Conservation (phyloP, 306 rosid genomes). For the Pyrus pyrifolia region DNA sequence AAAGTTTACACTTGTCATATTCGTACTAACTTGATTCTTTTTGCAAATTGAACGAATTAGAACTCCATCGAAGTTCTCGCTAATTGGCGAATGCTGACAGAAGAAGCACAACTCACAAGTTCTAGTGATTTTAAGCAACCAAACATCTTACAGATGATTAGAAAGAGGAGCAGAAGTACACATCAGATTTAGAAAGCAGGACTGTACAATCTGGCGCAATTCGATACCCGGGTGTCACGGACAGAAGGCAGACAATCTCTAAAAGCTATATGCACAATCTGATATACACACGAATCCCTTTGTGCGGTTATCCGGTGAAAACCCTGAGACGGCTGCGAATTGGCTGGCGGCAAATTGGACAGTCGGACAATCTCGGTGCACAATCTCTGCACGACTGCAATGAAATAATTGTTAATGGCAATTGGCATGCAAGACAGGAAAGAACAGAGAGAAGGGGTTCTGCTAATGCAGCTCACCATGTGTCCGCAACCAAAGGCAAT, state of each 20-base stretch:
- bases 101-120: background rate
- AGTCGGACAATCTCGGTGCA: constrained; percentile 50
- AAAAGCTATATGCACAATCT: background rate
- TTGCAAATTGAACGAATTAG: background rate
- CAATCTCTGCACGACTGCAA: constrained; percentile 80
- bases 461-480: constrained; percentile 53
- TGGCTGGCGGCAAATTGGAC: constrained; percentile 72
- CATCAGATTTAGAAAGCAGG: background rate
- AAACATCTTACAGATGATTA: background rate
- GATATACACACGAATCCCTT: background rate
- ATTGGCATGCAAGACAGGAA: background rate
- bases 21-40: background rate
- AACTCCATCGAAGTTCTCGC: background rate
- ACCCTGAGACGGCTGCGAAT: constrained; percentile 72
- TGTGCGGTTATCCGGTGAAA: constrained; percentile 42
- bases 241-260: background rate
- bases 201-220: background rate
- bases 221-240: background rate
- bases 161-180: background rate
- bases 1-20: background rate
- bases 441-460: background rate
- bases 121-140: background rate
- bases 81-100: background rate
- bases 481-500: constrained; percentile 86
- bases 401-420: constrained; percentile 1